Evolutionary conservation across 371 early-diverging fungal genomes (phyloP).

Genomic region (Thermomucor indicae-seudaticae): DNA sequence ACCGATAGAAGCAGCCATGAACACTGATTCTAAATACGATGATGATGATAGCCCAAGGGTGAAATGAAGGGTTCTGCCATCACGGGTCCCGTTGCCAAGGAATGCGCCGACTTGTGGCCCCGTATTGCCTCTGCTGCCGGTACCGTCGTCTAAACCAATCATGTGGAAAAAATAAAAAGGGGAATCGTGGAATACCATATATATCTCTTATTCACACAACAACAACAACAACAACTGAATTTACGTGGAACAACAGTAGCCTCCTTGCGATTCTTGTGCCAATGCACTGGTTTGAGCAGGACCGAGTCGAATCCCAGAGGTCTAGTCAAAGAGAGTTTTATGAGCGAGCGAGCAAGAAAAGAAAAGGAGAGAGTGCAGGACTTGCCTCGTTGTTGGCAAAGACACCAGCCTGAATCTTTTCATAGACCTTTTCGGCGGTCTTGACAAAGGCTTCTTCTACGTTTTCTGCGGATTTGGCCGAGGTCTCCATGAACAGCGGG

Average conservation of each 20-base stretch:
- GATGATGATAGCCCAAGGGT: slow-evolving; percentile 97
- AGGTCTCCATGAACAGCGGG: slow-evolving; percentile 85
- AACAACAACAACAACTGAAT: background rate
- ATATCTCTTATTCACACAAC: no score
- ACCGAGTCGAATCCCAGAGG: slow-evolving; percentile 51
- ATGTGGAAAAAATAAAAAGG: slow-evolving; percentile 1
- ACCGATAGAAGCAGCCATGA: background rate
- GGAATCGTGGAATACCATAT: background rate
- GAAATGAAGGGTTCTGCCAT: slow-evolving; percentile 99
- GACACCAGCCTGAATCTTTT: slow-evolving; percentile 76
- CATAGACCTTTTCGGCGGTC: slow-evolving; percentile 78
- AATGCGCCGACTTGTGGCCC: slow-evolving; percentile 99
- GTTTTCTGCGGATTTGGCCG: slow-evolving; percentile 91
- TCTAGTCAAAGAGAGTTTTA: slow-evolving; percentile 31
- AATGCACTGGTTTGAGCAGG: slow-evolving; percentile 39
- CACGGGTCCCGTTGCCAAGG: slow-evolving; percentile 99
- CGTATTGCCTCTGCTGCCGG: slow-evolving; percentile 99
- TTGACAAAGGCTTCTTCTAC: slow-evolving; percentile 82
- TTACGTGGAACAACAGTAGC: slow-evolving; percentile 21
- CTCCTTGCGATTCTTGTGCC: slow-evolving; percentile 32
- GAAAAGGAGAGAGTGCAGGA: background rate
- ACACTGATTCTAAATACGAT: no score
- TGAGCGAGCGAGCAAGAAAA: slow-evolving; percentile 3
- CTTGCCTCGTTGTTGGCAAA: slow-evolving; percentile 71
- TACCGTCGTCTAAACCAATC: slow-evolving; percentile 67